Conservation (phyloP, 768 basidiomycete genomes). For the Trametes punicea region DNA sequence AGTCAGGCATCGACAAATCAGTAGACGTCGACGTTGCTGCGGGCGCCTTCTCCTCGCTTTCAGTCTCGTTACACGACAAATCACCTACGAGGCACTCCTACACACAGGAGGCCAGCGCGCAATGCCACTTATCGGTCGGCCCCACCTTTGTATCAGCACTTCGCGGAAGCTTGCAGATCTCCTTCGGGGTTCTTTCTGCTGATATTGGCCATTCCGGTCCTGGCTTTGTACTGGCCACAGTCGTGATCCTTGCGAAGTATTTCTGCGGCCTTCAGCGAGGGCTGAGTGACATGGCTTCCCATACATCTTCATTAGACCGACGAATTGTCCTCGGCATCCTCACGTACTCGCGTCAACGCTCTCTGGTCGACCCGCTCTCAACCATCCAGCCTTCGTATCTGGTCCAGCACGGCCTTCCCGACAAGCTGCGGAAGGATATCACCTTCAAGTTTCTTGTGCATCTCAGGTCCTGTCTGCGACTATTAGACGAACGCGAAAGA, state of each 20-base stretch:
- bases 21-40: neutral
- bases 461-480: conserved; percentile 63
- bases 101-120: neutral
- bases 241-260: neutral
- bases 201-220: conserved; percentile 32
- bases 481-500: conserved; percentile 33
- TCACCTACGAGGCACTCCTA: neutral
- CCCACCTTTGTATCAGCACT: conserved; percentile 3
- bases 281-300: conserved; percentile 9
- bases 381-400: conserved; percentile 83
- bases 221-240: conserved; percentile 24
- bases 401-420: conserved; percentile 70
- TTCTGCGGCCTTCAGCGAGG: neutral
- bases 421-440: conserved; percentile 61
- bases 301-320: conserved; percentile 33
- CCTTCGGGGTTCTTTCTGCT: conserved; percentile 23
- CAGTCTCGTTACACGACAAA: neutral
- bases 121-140: conserved; percentile 19
- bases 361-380: conserved; percentile 72
- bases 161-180: no score
- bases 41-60: conserved; percentile 1
- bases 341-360: conserved; percentile 43
- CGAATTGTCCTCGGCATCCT: conserved; percentile 49
- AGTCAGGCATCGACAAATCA: neutral
- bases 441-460: conserved; percentile 78